Evolutionary conservation across 2,329 filamentous ascomycete species (phyloP).

Genomic region (Byssoonygena ceratinophila): DNA sequence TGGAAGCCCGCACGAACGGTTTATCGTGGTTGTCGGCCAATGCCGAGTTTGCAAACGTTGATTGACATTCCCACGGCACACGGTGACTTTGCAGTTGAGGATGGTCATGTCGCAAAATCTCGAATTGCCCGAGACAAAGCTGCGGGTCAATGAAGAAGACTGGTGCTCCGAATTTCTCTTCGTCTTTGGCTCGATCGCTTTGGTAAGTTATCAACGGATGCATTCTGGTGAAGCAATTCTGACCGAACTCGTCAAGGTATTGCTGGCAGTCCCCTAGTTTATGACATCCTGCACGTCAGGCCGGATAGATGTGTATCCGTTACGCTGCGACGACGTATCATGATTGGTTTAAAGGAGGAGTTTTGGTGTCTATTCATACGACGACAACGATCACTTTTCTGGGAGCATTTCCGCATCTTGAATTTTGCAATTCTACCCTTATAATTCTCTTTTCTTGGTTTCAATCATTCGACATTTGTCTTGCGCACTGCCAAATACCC

Average conservation of each 20-base stretch:
- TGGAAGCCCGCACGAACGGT: slow-evolving; percentile 60
- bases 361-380: slow-evolving; percentile 1
- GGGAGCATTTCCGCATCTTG: not conserved
- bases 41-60: slow-evolving; percentile 44
- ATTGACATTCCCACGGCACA: not conserved
- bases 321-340: not conserved
- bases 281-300: not conserved
- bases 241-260: not conserved
- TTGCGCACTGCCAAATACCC: slow-evolving; percentile 2
- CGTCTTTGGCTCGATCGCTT: not conserved
- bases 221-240: not conserved
- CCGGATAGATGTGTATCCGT: not conserved
- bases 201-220: not conserved
- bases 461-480: not conserved
- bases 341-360: not conserved
- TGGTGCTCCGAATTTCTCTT: not conserved
- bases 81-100: not conserved
- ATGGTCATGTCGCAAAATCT: not conserved
- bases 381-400: not conserved
- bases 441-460: not conserved
- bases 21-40: slow-evolving; percentile 57
- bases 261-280: slow-evolving; percentile 8
- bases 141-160: not conserved
- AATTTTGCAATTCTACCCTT: not conserved
- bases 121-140: not conserved